Percentiles rank a stretch among this genome's conserved stretches.
These are phyloP conservation scores for Calcarisporium arbuscula DNA, from an alignment of 2,329 filamentous ascomycete genomes.

Conservation along the genomic window DNA sequence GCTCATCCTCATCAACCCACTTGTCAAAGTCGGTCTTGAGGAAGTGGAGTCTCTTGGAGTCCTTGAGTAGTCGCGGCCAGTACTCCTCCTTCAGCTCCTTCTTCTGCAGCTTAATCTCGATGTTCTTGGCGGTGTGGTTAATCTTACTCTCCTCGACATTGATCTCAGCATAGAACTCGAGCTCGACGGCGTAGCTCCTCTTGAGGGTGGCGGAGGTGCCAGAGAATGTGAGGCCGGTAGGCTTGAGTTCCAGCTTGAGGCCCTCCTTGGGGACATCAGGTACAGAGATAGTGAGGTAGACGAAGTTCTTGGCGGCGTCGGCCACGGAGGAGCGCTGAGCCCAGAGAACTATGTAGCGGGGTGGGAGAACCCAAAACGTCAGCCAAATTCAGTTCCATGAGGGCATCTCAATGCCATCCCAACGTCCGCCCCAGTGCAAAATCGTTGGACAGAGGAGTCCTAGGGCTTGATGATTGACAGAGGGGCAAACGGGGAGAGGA, in stretches of 20 bases:
- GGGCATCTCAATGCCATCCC: too few relatives aligned
- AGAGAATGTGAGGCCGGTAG: conserved; percentile 71
- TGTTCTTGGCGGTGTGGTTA: conserved; percentile 80
- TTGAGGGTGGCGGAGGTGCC: conserved; percentile 81
- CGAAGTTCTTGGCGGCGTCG: conserved; percentile 82
- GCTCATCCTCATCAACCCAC: conserved; percentile 99
- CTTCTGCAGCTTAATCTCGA: conserved; percentile 91
- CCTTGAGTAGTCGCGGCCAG: conserved; percentile 94
- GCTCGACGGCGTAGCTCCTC: conserved; percentile 75
- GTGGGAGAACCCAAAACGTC: conserved; percentile 1
- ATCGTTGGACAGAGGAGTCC: neutral
- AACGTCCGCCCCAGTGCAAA: neutral
- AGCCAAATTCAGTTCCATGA: neutral
- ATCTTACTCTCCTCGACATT: conserved; percentile 77
- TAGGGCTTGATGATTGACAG: too few relatives aligned
- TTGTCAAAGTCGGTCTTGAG: conserved; percentile 99
- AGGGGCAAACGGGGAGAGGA: too few relatives aligned
- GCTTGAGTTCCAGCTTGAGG: conserved; percentile 77
- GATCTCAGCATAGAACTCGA: conserved; percentile 88
- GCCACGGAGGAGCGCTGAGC: conserved; percentile 84
- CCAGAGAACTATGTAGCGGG: conserved; percentile 69
- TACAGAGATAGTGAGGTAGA: conserved; percentile 88
- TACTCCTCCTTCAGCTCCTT: conserved; percentile 92
- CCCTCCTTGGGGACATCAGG: conserved; percentile 73
- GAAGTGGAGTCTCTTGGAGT: conserved; percentile 83